Percentiles rank a stretch among this genome's conserved stretches.
Evolutionary conservation across 2,329 filamentous ascomycete species (phyloP).

Genomic region (Fusarium sp.): DNA sequence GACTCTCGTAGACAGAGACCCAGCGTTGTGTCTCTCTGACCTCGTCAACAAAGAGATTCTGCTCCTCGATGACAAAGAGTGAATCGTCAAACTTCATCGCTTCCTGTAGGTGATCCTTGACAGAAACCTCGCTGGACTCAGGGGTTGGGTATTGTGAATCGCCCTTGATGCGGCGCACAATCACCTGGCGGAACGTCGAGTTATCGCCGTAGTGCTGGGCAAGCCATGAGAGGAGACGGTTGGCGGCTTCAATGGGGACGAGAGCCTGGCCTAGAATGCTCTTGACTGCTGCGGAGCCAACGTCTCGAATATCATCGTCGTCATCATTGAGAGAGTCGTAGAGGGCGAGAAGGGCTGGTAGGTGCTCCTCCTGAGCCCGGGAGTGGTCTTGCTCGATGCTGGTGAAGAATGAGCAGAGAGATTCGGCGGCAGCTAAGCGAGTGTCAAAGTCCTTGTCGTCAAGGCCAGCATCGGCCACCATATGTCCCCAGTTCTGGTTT

Average conservation of each 20-base stretch:
- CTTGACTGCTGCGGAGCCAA: slow-evolving; percentile 68
- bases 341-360: slow-evolving; percentile 74
- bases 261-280: slow-evolving; percentile 62
- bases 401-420: slow-evolving; percentile 67
- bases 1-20: slow-evolving; percentile 64
- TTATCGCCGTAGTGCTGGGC: slow-evolving; percentile 53
- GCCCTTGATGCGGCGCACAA: slow-evolving; percentile 60
- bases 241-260: slow-evolving; percentile 64
- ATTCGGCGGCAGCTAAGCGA: slow-evolving; percentile 71
- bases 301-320: slow-evolving; percentile 86
- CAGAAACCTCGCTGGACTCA: slow-evolving; percentile 24
- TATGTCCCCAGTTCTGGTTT: slow-evolving; percentile 62
- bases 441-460: slow-evolving; percentile 75
- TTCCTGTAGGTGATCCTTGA: slow-evolving; percentile 59
- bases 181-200: slow-evolving; percentile 57
- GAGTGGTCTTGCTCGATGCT: slow-evolving; percentile 32
- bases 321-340: slow-evolving; percentile 90
- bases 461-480: slow-evolving; percentile 64
- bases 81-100: slow-evolving; percentile 72
- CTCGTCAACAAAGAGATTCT: slow-evolving; percentile 93
- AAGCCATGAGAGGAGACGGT: slow-evolving; percentile 62
- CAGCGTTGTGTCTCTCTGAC: slow-evolving; percentile 81
- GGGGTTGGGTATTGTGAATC: slow-evolving; percentile 29
- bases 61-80: slow-evolving; percentile 90
- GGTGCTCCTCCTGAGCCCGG: slow-evolving; percentile 54